Base-by-base conservation (phyloP, 2,329 filamentous ascomycete genomes). In the Microcyclosporella mali region DNA sequence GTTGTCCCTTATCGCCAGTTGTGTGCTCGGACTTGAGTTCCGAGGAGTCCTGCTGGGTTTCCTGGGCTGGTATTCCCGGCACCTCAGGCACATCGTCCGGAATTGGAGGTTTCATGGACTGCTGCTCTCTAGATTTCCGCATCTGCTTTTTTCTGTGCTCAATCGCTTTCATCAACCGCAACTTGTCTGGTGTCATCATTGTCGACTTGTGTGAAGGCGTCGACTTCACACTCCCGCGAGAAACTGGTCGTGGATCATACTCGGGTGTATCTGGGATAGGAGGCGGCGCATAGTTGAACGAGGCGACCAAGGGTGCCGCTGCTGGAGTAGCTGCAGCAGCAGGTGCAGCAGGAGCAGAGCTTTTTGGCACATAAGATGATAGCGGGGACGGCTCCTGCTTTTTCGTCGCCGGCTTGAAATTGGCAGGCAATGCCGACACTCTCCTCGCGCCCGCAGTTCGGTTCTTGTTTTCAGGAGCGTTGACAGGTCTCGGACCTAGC, bases 151-250 rank as follows among this genome's bases (percentile, higher is more conserved):
- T 92, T 40, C 90, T 78, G 54, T 95, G 67, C 65, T 95, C 85
- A 68, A 95, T 76, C 6, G 92, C 92, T 69, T 94, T 95, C 86
- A 95, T 89, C 50, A 98, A 71, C 41, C 92, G 78, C 47, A 86
- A 81, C 69, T 94, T 97, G 64, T 98, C 92, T 1, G 87, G 86
- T 1, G 87, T 88, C 57, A 94, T 84, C 37, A 62, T 59, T 3
- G 51, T 46, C 1, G 57, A 57, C 41, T 57, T 62, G 44, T 61
- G 57, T 17, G 69, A 61, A 33, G 71, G 65, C 55, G 74, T 60
- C 11, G 72, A 70, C 42, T 70, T 66, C 28, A 61, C 51, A 43
- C 62, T 64, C 34, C 61, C 60, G 18, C 61, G 53, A 11, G 61
- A 64, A 19, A 57, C 45, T 4, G 63, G 64, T 29, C 62, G 53